These are phyloP conservation scores for Monosporozyma aerobia DNA, from an alignment of 805 yeast genomes.

Conservation along the genomic window DNA sequence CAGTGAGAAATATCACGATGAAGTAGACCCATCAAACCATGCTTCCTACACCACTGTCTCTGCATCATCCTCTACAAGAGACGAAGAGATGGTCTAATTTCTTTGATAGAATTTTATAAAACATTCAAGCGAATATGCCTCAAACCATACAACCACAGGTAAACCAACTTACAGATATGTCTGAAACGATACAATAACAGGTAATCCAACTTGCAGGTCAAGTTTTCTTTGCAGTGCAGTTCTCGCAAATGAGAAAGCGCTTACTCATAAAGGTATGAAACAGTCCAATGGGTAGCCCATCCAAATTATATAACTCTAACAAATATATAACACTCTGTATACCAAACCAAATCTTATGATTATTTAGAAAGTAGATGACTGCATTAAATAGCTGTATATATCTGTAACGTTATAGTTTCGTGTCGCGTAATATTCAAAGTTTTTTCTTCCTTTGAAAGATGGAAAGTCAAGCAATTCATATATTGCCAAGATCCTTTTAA, in stretches of 20 bases:
- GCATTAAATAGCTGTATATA: too few relatives aligned
- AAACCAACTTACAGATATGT: too few relatives aligned
- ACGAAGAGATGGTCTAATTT: neutral
- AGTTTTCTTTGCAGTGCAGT: neutral
- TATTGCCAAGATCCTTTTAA: too few relatives aligned
- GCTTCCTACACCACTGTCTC: slow-evolving; percentile 1
- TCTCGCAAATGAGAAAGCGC: neutral
- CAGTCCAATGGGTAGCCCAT: too few relatives aligned
- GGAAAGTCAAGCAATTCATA: neutral
- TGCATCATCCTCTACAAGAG: neutral
- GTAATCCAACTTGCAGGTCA: neutral
- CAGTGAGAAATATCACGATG: slow-evolving; percentile 74
- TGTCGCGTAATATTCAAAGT: neutral
- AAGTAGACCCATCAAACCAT: slow-evolving; percentile 41
- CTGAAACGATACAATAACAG: too few relatives aligned
- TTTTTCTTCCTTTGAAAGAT: too few relatives aligned
- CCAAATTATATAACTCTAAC: too few relatives aligned
- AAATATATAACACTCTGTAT: too few relatives aligned
- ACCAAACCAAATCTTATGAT: neutral
- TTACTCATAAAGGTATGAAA: neutral
- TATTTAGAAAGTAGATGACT: neutral
- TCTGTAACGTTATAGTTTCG: neutral
- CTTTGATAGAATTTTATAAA: neutral
- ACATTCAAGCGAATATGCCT: too few relatives aligned
- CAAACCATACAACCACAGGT: too few relatives aligned